Evolutionary conservation across 1,139 yeast genomes (phyloP).

Genomic region (Pichia sp.): DNA sequence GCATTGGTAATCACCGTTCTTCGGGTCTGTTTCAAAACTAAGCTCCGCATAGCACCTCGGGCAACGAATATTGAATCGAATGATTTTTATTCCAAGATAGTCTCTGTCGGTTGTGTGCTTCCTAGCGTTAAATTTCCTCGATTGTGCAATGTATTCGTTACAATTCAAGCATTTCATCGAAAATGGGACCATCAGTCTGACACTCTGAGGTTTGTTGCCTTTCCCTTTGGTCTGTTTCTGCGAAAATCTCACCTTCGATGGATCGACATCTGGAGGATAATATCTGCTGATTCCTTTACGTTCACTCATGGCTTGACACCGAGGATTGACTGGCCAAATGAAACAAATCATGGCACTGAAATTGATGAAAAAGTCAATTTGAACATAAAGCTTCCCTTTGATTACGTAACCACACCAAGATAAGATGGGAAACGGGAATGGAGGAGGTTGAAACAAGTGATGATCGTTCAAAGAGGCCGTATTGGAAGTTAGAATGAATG

Average conservation of each 20-base stretch:
- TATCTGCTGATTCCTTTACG: conserved; percentile 81
- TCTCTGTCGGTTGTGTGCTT: conserved; percentile 65
- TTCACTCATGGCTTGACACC: conserved; percentile 55
- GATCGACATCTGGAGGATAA: conserved; percentile 89
- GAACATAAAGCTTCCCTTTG: no score
- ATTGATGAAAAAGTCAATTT: no score
- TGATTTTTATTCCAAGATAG: conserved; percentile 67
- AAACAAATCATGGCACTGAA: no score
- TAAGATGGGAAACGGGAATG: no score
- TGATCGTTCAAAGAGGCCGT: no score
- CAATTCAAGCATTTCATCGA: conserved; percentile 81
- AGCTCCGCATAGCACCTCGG: conserved; percentile 75
- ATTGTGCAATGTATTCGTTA: conserved; percentile 74
- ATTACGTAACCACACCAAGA: no score
- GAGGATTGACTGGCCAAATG: background rate
- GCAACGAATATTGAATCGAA: conserved; percentile 69
- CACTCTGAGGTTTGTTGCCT: conserved; percentile 42
- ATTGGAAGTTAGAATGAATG: no score
- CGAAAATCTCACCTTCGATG: conserved; percentile 35
- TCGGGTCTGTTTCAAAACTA: conserved; percentile 78
- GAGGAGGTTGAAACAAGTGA: no score
- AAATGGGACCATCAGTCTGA: conserved; percentile 89
- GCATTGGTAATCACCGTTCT: conserved; percentile 69
- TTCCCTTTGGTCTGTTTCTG: conserved; percentile 12
- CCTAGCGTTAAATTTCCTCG: conserved; percentile 87